phyloP scores from a whole-genome alignment of 257 asterid species.

The Salvia miltiorrhiza region DNA sequence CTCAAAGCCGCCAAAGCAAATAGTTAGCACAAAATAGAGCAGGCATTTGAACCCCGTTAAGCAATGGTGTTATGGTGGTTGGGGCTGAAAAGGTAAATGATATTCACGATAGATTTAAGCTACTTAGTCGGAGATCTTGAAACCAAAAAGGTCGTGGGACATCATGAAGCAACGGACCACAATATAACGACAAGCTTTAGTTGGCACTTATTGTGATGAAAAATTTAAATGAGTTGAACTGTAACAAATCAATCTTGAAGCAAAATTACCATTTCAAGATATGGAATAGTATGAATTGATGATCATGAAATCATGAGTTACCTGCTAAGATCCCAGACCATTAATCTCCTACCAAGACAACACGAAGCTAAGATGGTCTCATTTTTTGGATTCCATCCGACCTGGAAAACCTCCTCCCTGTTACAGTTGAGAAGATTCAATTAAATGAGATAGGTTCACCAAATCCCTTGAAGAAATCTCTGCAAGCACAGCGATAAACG shows the following conservation, averaged over 20 bases:
- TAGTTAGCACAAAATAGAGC: too few species aligned
- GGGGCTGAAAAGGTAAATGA: too few species aligned
- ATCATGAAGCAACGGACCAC: not conserved
- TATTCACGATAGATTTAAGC: too few species aligned
- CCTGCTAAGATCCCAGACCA: conserved; percentile 99
- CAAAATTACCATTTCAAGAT: not conserved
- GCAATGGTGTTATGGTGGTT: too few species aligned
- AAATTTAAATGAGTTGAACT: not conserved
- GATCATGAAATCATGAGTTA: conserved; percentile 17
- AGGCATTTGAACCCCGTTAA: too few species aligned
- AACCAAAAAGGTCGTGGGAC: too few species aligned
- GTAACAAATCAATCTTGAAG: not conserved
- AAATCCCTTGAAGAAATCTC: not conserved
- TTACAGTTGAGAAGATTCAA: conserved; percentile 10
- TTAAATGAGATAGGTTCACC: not conserved
- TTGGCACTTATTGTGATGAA: not conserved
- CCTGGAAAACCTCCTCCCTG: conserved; percentile 98
- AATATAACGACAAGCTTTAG: not conserved
- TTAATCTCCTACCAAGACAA: conserved; percentile 93
- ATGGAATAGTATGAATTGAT: not conserved
- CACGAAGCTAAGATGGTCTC: conserved; percentile 95
- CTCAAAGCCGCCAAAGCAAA: too few species aligned
- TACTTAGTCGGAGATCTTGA: too few species aligned
- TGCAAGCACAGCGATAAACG: not conserved
- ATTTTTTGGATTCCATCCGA: conserved; percentile 96